These are phyloP conservation scores for Polytrichum formosum DNA, from an alignment of 225 moss, liverwort and hornwort genomes.

Conservation along the genomic window DNA sequence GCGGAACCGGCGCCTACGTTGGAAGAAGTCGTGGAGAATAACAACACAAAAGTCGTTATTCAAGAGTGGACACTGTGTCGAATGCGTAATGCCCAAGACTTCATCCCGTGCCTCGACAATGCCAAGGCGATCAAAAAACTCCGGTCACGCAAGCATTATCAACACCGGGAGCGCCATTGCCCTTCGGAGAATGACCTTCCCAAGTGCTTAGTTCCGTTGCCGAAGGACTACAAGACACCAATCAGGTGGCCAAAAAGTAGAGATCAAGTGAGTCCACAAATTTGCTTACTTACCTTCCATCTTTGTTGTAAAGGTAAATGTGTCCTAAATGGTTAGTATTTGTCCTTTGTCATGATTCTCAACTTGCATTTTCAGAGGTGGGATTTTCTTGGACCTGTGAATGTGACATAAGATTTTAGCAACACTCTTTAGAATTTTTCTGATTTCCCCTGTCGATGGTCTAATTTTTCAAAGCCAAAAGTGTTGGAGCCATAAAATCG, in stretches of 20 bases:
- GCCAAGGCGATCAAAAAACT: constrained; percentile 54
- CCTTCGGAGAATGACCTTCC: constrained; percentile 54
- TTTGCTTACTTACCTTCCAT: too few species aligned
- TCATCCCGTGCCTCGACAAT: constrained; percentile 85
- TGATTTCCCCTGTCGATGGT: too few species aligned
- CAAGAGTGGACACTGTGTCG: constrained; percentile 59
- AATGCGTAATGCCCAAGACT: constrained; percentile 52
- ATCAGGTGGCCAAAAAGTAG: constrained; percentile 79
- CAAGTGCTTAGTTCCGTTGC: constrained; percentile 78
- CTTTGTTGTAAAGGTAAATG: too few species aligned
- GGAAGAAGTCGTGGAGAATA: neutral
- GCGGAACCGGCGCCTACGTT: neutral
- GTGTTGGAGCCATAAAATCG: too few species aligned
- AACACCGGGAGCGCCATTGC: constrained; percentile 88
- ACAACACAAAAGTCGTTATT: neutral
- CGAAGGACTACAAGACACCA: constrained; percentile 61
- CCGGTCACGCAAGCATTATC: constrained; percentile 56
- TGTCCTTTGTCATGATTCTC: too few species aligned
- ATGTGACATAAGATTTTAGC: too few species aligned
- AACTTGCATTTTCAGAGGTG: too few species aligned
- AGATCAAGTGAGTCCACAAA: constrained; percentile 31
- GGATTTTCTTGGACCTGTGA: too few species aligned
- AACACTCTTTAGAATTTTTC: too few species aligned
- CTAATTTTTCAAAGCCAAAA: too few species aligned
- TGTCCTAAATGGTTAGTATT: too few species aligned